Conservation (phyloP, 176 grass and related monocot genomes). For the Carex parvula region DNA sequence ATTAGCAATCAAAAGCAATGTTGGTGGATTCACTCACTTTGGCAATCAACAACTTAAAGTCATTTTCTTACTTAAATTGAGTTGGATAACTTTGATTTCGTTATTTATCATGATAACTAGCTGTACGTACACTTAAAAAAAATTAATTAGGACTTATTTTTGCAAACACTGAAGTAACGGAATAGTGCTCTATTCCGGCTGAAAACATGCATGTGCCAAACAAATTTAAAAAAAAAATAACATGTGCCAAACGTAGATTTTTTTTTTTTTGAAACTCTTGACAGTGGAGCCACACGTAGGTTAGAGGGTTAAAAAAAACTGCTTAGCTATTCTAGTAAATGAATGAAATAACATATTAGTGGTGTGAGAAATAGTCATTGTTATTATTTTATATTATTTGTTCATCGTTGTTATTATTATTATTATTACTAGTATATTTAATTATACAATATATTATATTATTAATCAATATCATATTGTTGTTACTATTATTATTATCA, state of each 20-base stretch:
- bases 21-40: not conserved
- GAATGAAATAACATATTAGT: not conserved
- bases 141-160: no score
- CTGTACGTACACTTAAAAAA: not conserved
- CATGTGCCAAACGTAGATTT: no score
- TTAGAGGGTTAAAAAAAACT: no score
- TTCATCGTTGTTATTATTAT: not conserved
- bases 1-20: not conserved
- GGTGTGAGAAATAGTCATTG: not conserved
- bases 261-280: no score
- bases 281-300: no score
- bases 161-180: no score
- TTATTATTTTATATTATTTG: not conserved
- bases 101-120: not conserved
- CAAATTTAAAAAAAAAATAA: no score
- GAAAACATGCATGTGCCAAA: not conserved
- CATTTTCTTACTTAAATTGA: not conserved
- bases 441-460: not conserved
- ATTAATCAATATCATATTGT: not conserved
- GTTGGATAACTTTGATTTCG: not conserved
- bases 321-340: not conserved
- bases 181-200: not conserved
- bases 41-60: not conserved
- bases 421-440: not conserved
- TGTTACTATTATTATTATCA: not conserved